Percentiles rank a stretch among this genome's conserved stretches.
phyloP scores from a whole-genome alignment of 495 filamentous ascomycete genomes.

The Lophiostoma macrostomum region DNA sequence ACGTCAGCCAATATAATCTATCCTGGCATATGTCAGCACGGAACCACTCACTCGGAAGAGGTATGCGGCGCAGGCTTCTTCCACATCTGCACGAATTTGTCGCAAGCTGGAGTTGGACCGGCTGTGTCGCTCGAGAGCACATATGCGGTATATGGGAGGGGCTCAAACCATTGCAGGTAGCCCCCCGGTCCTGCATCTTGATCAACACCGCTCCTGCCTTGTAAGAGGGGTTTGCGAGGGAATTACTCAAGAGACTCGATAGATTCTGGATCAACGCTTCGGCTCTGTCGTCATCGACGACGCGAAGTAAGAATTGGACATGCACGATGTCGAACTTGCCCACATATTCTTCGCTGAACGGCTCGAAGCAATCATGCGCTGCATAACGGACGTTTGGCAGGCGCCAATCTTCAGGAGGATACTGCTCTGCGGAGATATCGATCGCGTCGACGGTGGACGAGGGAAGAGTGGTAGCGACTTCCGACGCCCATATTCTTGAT shows the following conservation, averaged over 20 bases:
- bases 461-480: neutral
- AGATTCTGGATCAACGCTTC: neutral
- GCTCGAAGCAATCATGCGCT: neutral
- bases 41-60: too few species aligned
- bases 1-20: too few species aligned
- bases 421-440: constrained; percentile 2
- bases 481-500: constrained; percentile 1
- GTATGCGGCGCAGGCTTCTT: too few species aligned
- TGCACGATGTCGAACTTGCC: constrained; percentile 4
- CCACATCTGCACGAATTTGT: too few species aligned
- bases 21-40: too few species aligned
- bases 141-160: too few species aligned
- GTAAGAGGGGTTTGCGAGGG: neutral
- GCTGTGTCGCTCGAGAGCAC: too few species aligned
- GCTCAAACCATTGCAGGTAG: constrained; percentile 11
- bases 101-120: too few species aligned
- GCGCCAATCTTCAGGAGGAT: neutral
- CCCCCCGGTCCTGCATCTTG: constrained; percentile 5
- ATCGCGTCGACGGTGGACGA: neutral
- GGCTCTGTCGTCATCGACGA: neutral
- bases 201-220: too few species aligned
- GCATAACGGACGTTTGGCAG: neutral
- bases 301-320: neutral
- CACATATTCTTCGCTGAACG: neutral
- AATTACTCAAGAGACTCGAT: neutral